Evolutionary conservation across 225 moss, liverwort and hornwort species (phyloP), one percentile per base, ranked within the genome.

Genomic region (Takakia lepidozioides): DNA sequence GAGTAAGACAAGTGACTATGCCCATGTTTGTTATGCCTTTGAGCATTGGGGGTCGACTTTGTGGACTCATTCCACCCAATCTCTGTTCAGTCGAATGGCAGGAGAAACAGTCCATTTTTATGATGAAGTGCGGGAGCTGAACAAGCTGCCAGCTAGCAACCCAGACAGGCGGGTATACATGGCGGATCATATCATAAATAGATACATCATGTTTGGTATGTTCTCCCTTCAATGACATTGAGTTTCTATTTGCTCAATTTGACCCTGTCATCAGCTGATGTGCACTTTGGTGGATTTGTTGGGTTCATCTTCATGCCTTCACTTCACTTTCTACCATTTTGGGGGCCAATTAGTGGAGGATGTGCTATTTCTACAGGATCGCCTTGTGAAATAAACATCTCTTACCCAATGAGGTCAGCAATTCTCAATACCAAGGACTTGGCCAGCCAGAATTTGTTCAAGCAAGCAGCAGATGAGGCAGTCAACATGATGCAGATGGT

Each of bases 21-120:
- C n/a, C n/a, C n/a, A n/a, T n/a, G n/a, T n/a, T n/a, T n/a, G n/a
- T n/a, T n/a, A n/a, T n/a, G n/a, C n/a, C n/a, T n/a, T n/a, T n/a
- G n/a, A n/a, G n/a, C n/a, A n/a, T n/a, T n/a, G n/a, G n/a, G n/a
- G n/a, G n/a, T n/a, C n/a, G n/a, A n/a, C n/a, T n/a, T n/a, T n/a
- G n/a, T n/a, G n/a, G n/a, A n/a, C n/a, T n/a, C n/a, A n/a, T n/a
- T n/a, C n/a, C n/a, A n/a, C n/a, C n/a, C n/a, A n/a, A n/a, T n/a
- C n/a, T n/a, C n/a, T n/a, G n/a, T n/a, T n/a, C 46, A 72, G 72
- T 51, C 72, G 72, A 43, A 30, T 72, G 56, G 72, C 72, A 38
- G 66, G 72, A 37, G 72, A 72, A 39, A 25, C 35, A 13, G 46
- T 66, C 15, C 56, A 56, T 25, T 72, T 72, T 32, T 66, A 56